Conservation (phyloP, 768 basidiomycete genomes). For the Tricholoma saponaceum region DNA sequence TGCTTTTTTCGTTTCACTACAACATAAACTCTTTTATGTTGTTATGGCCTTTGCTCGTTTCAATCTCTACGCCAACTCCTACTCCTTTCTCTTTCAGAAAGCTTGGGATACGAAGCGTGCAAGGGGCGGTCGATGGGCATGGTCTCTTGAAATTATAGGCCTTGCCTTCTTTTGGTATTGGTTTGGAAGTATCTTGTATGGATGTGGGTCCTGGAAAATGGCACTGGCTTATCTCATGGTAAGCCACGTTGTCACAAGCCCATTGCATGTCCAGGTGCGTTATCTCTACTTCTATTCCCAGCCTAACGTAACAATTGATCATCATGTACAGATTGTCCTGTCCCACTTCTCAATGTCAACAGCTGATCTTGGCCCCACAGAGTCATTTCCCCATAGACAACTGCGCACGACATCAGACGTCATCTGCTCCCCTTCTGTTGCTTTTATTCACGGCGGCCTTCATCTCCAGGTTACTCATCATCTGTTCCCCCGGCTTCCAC, state of each 20-base stretch:
- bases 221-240: conserved; percentile 74
- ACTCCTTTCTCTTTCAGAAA: conserved; percentile 64
- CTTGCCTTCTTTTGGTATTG: conserved; percentile 87
- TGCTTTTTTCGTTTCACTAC: conserved; percentile 61
- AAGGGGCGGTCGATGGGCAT: conserved; percentile 73
- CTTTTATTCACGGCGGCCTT: conserved; percentile 94
- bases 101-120: conserved; percentile 61
- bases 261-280: conserved; percentile 89
- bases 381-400: conserved; percentile 92
- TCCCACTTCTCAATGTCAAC: conserved; percentile 98
- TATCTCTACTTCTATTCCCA: not conserved
- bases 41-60: conserved; percentile 89
- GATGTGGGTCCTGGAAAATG: conserved; percentile 68
- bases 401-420: conserved; percentile 98
- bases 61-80: conserved; percentile 91
- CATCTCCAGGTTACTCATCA: conserved; percentile 98
- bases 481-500: conserved; percentile 90
- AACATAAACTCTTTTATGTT: conserved; percentile 92
- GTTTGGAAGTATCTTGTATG: conserved; percentile 69
- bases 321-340: conserved; percentile 69
- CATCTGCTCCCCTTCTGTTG: conserved; percentile 76
- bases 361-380: conserved; percentile 81
- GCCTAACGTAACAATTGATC: not conserved
- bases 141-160: conserved; percentile 70
- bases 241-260: conserved; percentile 83